phyloP scores from a whole-genome alignment of 2,329 filamentous ascomycete genomes.

The Neurospora crassa region DNA sequence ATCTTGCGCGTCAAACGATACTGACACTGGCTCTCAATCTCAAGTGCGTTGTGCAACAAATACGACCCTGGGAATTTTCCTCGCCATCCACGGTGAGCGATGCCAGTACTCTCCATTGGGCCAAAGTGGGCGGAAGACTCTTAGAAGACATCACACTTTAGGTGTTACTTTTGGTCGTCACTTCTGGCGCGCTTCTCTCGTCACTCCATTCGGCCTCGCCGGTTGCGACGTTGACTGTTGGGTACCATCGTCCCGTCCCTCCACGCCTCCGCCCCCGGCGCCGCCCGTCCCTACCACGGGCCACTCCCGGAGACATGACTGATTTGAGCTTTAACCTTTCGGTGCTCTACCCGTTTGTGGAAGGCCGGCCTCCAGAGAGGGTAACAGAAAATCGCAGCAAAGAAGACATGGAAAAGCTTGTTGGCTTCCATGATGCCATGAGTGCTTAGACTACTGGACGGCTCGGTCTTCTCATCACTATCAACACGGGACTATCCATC shows the following conservation, averaged over 20 bases:
- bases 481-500: background rate
- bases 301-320: background rate
- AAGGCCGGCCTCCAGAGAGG: background rate
- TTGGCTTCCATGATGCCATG: background rate
- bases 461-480: background rate
- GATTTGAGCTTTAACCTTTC: background rate
- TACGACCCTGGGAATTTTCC: background rate
- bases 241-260: background rate
- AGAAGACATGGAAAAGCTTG: background rate
- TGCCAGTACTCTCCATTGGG: background rate
- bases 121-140: background rate
- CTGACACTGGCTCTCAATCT: background rate
- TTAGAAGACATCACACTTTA: background rate
- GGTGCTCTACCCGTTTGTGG: background rate
- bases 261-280: background rate
- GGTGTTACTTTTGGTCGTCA: background rate
- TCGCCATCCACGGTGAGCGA: background rate
- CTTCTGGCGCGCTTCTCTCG: background rate
- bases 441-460: background rate
- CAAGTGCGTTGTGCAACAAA: background rate
- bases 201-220: background rate
- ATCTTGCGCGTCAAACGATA: background rate
- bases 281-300: background rate
- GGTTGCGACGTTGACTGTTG: background rate
- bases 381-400: background rate